Evolutionary conservation across 495 filamentous ascomycete species (phyloP).

Genomic region (Aspergillus biplanus): DNA sequence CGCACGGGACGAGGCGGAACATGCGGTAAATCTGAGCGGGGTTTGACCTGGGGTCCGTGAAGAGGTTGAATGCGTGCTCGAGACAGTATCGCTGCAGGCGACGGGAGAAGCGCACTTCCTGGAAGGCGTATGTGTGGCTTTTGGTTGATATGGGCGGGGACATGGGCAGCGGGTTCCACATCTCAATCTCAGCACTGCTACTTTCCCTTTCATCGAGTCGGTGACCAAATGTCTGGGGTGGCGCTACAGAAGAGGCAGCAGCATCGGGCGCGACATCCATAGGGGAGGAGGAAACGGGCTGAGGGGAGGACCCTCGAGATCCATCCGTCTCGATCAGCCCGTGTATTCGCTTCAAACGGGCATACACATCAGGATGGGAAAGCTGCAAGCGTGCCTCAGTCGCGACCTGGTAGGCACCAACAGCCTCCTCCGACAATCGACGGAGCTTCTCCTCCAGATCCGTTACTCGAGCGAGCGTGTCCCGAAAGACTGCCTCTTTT

Average conservation of each 20-base stretch:
- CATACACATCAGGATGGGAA: conserved; percentile 13
- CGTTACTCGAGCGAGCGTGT: conserved; percentile 64
- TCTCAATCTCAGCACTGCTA: too few species aligned
- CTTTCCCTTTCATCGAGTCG: neutral
- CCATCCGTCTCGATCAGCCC: neutral
- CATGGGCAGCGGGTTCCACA: neutral
- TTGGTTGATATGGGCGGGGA: conserved; percentile 18
- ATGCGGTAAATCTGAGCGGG: conserved; percentile 55
- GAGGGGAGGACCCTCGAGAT: neutral
- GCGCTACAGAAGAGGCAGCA: neutral
- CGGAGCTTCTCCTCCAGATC: conserved; percentile 61
- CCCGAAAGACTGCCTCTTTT: conserved; percentile 78
- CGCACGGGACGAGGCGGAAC: conserved; percentile 70
- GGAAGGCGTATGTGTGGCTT: conserved; percentile 43
- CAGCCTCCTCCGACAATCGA: neutral
- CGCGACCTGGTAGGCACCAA: neutral
- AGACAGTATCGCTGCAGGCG: conserved; percentile 67
- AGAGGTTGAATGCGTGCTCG: conserved; percentile 65
- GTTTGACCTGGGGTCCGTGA: conserved; percentile 57
- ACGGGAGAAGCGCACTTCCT: conserved; percentile 72
- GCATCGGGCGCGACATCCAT: neutral
- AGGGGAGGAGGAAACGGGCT: neutral
- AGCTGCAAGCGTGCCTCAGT: conserved; percentile 6
- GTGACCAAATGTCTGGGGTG: neutral
- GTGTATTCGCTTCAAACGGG: conserved; percentile 7